Base-by-base conservation (phyloP, 352 stramenopile species). In the Phytophthora hibernalis region DNA sequence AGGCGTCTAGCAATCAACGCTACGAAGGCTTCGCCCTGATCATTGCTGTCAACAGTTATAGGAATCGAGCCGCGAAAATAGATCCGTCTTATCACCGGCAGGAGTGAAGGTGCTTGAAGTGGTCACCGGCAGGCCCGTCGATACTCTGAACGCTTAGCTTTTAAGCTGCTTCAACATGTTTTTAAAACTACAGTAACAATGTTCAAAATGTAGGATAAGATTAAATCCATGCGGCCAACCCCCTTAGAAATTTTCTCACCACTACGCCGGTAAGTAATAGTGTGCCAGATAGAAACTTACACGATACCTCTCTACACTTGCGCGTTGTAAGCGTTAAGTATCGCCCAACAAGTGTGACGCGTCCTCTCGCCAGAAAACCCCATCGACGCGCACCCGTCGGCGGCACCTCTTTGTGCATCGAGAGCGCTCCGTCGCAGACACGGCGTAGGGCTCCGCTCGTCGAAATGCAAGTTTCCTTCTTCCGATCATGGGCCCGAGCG, bases 371-470 rank as follows among this genome's bases (percentile, higher is more conserved):
- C 42, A 48, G 18, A n/a, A 28, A 48, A 6, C n/a, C 12, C 20
- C 18, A 20, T 48, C 42, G 42, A 48, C 42, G 42, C 42, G 42
- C 42, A 8, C 42, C 20, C 12, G 42, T 48, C 42, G 20, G 18
- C 42, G 42, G n/a, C 42, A 7, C 42, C 42, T 45, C 38, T 48
- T 48, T 48, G 42, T 10, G 42, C 20, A 16, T 6, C 35, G 11
- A 42, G 8, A 15, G 20, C 8, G 42, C 42, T 48, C 18, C 42
- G 42, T 48, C 42, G 42, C 42, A 48, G 42, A 48, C 42, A 48
- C 42, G 42, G 16, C 35, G 35, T 21, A 21, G n/a, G 9, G 38
- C 38, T 45, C n/a, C 16, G 38, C 38, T 28, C 42, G n/a, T 48
- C 42, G 18, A 48, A 24, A 26, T 48, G 42, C n/a, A 24, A 48